phyloP scores from a whole-genome alignment of 257 asterid genomes.

The Solanum habrochaites region DNA sequence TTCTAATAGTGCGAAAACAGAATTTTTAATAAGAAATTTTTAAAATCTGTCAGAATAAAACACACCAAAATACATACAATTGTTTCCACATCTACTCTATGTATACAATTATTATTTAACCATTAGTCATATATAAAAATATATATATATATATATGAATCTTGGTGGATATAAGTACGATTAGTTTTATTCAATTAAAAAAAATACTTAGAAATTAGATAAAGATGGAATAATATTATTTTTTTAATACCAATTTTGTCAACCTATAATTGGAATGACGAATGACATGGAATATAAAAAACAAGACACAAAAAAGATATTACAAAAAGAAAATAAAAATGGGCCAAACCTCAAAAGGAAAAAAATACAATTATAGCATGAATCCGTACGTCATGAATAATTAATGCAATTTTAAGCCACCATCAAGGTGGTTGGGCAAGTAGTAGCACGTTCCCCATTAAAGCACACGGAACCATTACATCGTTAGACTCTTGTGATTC shows the following conservation, averaged over 20 bases:
- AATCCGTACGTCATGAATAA: background rate
- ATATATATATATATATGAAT: too few species aligned
- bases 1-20: fast-evolving
- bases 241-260: background rate
- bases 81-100: too few species aligned
- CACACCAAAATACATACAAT: fast-evolving
- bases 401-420: background rate
- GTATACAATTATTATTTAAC: too few species aligned
- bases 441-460: background rate
- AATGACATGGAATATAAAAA: background rate
- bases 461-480: background rate
- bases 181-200: too few species aligned
- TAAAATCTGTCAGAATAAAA: too few species aligned
- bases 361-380: background rate
- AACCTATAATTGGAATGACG: background rate
- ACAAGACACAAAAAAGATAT: background rate
- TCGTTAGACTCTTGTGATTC: background rate
- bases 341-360: background rate
- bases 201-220: too few species aligned
- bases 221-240: background rate
- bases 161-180: too few species aligned
- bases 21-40: too few species aligned
- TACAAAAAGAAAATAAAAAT: background rate
- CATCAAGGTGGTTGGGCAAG: background rate
- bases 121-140: too few species aligned